Conservation (phyloP, 1,284 basidiomycete genomes). For the Flammula alnicola region DNA sequence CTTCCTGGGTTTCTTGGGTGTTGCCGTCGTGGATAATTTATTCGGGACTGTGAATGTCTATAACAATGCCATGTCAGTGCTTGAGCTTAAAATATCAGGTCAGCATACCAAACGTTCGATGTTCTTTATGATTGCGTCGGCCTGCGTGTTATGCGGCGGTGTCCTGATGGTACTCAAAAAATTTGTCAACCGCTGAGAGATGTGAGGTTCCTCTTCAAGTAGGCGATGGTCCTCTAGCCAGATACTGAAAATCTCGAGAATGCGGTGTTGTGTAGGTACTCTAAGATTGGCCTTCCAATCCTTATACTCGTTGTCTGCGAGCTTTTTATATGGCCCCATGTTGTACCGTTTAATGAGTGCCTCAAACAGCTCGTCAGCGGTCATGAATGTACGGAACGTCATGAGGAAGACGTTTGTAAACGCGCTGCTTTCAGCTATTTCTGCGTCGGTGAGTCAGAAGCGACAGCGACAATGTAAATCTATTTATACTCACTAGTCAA, state of each 20-base stretch:
- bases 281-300: slow-evolving; percentile 72
- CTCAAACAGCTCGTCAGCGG: slow-evolving; percentile 69
- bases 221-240: slow-evolving; percentile 68
- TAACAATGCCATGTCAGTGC: background rate
- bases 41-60: slow-evolving; percentile 35
- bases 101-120: slow-evolving; percentile 63
- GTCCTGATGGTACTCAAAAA: slow-evolving; percentile 54
- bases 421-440: slow-evolving; percentile 47
- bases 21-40: slow-evolving; percentile 26
- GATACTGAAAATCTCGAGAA: slow-evolving; percentile 58
- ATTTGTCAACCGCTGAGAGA: slow-evolving; percentile 57
- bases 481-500: slow-evolving; percentile 45
- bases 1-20: slow-evolving; percentile 44
- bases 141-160: slow-evolving; percentile 47
- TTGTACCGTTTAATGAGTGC: slow-evolving; percentile 68
- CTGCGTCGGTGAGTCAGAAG: slow-evolving; percentile 26
- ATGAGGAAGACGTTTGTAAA: slow-evolving; percentile 75
- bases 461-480: background rate
- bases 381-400: slow-evolving; percentile 81
- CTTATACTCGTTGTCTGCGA: slow-evolving; percentile 56
- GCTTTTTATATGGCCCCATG: slow-evolving; percentile 54
- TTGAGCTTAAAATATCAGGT: background rate
- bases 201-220: slow-evolving; percentile 65
- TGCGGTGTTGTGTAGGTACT: slow-evolving; percentile 57
- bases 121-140: slow-evolving; percentile 53